A percentile compares a stretch with the other conserved stretches of the same genome.
Evolutionary conservation across 768 basidiomycete species (phyloP).

Genomic region (Suillus luteus): DNA sequence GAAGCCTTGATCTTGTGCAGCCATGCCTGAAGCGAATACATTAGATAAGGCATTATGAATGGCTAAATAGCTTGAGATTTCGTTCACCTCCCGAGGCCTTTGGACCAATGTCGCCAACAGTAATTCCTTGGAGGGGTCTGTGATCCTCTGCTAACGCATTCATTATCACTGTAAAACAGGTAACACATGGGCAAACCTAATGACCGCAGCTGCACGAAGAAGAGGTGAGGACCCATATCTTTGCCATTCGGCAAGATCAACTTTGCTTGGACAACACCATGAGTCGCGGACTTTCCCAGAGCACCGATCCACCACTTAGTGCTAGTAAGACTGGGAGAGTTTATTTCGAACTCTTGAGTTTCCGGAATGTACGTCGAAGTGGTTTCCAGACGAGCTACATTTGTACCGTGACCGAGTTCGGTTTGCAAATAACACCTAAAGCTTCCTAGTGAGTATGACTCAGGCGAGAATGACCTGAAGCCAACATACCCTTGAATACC

Average conservation of each 20-base stretch:
- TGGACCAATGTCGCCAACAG: conserved; percentile 65
- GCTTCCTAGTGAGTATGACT: background rate
- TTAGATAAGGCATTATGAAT: background rate
- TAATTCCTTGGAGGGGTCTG: conserved; percentile 58
- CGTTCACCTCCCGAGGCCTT: conserved; percentile 36
- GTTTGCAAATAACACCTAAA: conserved; percentile 73
- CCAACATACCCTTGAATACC: conserved; percentile 55
- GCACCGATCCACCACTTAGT: conserved; percentile 86
- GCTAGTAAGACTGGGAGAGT: conserved; percentile 74
- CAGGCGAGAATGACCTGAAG: background rate
- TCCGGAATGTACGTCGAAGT: conserved; percentile 75
- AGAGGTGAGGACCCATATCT: conserved; percentile 72
- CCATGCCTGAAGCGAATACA: conserved; percentile 42
- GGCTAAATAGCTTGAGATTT: background rate
- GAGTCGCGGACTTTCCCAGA: conserved; percentile 70
- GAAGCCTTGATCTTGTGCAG: conserved; percentile 66
- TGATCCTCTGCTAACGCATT: conserved; percentile 51
- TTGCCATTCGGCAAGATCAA: conserved; percentile 62
- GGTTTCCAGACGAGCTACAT: conserved; percentile 69
- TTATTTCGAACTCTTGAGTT: conserved; percentile 68
- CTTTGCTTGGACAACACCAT: conserved; percentile 76
- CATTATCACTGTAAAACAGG: background rate
- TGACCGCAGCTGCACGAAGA: conserved; percentile 70
- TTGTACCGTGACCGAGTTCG: conserved; percentile 78
- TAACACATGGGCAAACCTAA: conserved; percentile 42